A percentile compares a stretch with the other conserved stretches of the same genome.
Conservation (phyloP, 163 green algal genomes). For the Volvox carteri region DNA sequence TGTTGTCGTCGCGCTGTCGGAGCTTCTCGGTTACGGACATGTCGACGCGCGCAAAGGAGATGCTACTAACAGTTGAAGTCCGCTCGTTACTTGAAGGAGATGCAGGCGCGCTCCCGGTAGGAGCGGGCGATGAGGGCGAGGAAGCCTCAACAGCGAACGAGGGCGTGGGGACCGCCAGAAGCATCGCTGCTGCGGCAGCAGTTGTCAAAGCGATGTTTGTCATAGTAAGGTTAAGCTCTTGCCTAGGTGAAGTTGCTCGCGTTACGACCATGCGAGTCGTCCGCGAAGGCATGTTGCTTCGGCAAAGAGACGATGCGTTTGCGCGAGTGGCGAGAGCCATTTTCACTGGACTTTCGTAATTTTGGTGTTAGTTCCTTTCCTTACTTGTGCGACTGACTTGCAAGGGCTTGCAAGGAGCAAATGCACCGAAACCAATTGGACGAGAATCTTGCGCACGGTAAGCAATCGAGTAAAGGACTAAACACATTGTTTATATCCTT, state of each 20-base stretch:
- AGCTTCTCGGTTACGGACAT: constrained; percentile 1
- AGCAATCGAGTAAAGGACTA: no score
- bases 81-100: not conserved
- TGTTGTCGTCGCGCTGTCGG: constrained; percentile 38
- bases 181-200: constrained; percentile 5
- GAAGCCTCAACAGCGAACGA: not conserved
- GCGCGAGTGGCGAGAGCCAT: not conserved
- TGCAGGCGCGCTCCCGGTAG: not conserved
- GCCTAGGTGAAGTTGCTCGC: not conserved
- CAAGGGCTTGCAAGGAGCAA: no score
- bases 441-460: no score
- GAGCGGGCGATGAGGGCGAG: not conserved
- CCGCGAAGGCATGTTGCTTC: not conserved
- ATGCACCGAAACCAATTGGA: constrained; percentile 7
- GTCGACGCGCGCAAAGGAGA: constrained; percentile 45
- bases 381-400: no score
- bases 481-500: no score
- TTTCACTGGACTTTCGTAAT: no score
- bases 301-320: not conserved
- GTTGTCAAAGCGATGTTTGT: not conserved
- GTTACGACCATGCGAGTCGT: constrained; percentile 2
- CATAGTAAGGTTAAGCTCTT: not conserved
- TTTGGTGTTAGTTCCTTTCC: no score
- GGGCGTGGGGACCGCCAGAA: not conserved
- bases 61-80: constrained; percentile 20